Percentiles rank a stretch among this genome's conserved stretches.
These are phyloP conservation scores for Dictyostelium brefeldianum DNA, from an alignment of 78 protist species.

Conservation along the genomic window DNA sequence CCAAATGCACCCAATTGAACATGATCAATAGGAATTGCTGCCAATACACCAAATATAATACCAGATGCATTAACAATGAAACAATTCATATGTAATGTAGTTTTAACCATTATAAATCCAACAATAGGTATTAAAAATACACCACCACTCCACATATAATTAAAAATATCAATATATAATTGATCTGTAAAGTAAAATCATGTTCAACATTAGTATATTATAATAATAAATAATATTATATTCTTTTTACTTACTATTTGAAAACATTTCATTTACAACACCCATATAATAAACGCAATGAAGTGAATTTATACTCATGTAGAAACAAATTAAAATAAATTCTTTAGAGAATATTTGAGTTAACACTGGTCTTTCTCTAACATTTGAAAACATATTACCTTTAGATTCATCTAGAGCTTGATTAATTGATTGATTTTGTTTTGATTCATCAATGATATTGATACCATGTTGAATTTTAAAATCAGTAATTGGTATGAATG, in stretches of 20 bases:
- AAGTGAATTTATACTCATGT: constrained; percentile 57
- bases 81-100: constrained; percentile 22
- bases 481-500: constrained; percentile 56
- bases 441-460: neutral
- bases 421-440: neutral
- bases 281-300: constrained; percentile 61
- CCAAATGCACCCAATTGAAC: constrained; percentile 44
- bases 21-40: constrained; percentile 4
- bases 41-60: constrained; percentile 43
- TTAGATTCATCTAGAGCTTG: neutral
- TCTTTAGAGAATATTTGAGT: constrained; percentile 39
- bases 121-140: constrained; percentile 49
- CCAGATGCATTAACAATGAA: constrained; percentile 28
- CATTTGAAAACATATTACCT: neutral
- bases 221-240: neutral
- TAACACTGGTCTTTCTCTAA: constrained; percentile 22
- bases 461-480: neutral
- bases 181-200: neutral
- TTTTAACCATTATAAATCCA: constrained; percentile 32
- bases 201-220: neutral
- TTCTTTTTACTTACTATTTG: constrained; percentile 5
- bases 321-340: constrained; percentile 29
- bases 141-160: constrained; percentile 67
- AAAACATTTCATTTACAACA: constrained; percentile 25
- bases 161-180: constrained; percentile 41